These are phyloP conservation scores for Leccinum obscurum DNA, from an alignment of 768 basidiomycete species.

Conservation along the genomic window DNA sequence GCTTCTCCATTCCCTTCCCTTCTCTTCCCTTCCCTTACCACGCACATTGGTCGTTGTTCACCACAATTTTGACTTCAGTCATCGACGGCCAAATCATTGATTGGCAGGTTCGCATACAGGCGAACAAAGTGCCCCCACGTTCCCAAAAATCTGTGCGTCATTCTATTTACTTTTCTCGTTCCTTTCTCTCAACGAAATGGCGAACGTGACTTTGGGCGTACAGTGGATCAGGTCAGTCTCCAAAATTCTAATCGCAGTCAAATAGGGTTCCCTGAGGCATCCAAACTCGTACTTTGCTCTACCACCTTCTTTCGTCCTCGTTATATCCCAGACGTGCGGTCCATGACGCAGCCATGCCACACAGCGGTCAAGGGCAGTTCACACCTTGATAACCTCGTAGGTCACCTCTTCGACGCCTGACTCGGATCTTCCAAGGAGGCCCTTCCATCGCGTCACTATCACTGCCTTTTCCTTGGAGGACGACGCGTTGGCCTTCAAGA, in stretches of 20 bases:
- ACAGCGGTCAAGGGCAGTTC: not conserved
- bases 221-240: not conserved
- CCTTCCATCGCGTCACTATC: not conserved
- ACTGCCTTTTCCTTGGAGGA: slow-evolving; percentile 6
- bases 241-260: not conserved
- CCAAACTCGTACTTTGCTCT: not conserved
- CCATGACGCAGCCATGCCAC: not conserved
- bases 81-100: not conserved
- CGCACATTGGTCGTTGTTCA: not conserved
- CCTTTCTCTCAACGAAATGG: not conserved
- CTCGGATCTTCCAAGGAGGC: not conserved
- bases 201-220: not conserved
- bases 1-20: no score
- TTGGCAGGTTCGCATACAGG: not conserved
- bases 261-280: not conserved
- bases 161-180: not conserved
- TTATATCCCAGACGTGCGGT: not conserved
- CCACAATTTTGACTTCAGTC: not conserved
- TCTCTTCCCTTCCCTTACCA: no score
- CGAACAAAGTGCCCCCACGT: not conserved
- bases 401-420: not conserved
- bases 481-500: slow-evolving; percentile 11
- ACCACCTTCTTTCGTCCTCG: not conserved
- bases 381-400: slow-evolving; percentile 5
- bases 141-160: not conserved